Evolutionary conservation across 2,329 filamentous ascomycete genomes (phyloP).

Genomic region (Harringtonia aguacate): DNA sequence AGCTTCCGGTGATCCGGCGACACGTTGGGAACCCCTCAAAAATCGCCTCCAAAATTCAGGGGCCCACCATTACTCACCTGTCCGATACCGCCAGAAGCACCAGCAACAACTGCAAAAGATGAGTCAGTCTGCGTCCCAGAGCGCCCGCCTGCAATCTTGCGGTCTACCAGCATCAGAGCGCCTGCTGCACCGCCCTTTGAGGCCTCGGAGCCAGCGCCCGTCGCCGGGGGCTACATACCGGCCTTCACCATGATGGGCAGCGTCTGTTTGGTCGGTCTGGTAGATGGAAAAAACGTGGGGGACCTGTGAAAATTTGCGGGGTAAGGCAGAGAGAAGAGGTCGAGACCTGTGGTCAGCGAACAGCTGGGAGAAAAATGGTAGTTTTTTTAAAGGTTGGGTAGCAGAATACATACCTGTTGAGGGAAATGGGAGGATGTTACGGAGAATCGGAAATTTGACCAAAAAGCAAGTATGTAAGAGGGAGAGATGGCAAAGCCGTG

Average conservation of each 20-base stretch:
- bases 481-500: background rate
- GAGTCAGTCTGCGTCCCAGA: background rate
- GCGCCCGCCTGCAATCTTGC: too few relatives aligned
- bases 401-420: too few relatives aligned
- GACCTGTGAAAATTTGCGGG: constrained; percentile 10
- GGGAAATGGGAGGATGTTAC: too few relatives aligned
- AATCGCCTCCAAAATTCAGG: background rate
- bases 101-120: constrained; percentile 59
- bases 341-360: background rate
- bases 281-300: background rate
- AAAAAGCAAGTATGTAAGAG: background rate
- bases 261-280: too few relatives aligned
- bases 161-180: too few relatives aligned
- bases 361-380: background rate
- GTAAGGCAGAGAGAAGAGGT: constrained; percentile 13
- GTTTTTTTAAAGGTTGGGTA: too few relatives aligned
- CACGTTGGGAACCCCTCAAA: too few relatives aligned
- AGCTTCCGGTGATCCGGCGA: constrained; percentile 4
- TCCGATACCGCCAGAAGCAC: constrained; percentile 96
- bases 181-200: too few relatives aligned
- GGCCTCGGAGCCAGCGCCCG: too few relatives aligned
- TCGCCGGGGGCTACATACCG: too few relatives aligned
- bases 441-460: background rate
- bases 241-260: constrained; percentile 27
- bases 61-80: constrained; percentile 50